phyloP scores from a whole-genome alignment of 352 stramenopile species.

The Globisporangium heterothallicum region DNA sequence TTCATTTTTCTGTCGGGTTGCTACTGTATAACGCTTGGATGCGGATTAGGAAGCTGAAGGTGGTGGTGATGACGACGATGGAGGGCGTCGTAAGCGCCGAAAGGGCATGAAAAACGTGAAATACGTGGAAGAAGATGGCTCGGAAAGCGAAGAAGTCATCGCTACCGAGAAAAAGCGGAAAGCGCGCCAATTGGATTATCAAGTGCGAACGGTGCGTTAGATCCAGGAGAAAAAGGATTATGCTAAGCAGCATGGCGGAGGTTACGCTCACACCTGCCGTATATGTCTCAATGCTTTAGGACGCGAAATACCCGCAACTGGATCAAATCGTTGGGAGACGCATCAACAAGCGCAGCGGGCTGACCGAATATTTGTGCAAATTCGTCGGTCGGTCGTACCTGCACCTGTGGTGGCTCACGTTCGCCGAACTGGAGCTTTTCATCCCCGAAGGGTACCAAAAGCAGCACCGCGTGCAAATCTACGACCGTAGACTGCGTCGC shows the following conservation, averaged over 20 bases:
- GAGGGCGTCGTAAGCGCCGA: constrained; percentile 34
- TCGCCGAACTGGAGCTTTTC: constrained; percentile 82
- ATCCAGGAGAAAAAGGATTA: not conserved
- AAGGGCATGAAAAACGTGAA: constrained; percentile 52
- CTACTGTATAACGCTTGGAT: no score
- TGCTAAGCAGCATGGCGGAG: not conserved
- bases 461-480: constrained; percentile 76
- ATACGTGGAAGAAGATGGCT: constrained; percentile 69
- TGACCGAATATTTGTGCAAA: constrained; percentile 85
- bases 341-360: constrained; percentile 64
- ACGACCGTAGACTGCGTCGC: constrained; percentile 75
- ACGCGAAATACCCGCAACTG: constrained; percentile 59
- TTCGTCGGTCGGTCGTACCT: constrained; percentile 84
- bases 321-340: constrained; percentile 83
- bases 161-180: constrained; percentile 60
- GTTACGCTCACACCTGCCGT: no score
- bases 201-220: constrained; percentile 38
- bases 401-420: constrained; percentile 86
- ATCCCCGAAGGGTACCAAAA: constrained; percentile 83
- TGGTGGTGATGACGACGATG: not conserved
- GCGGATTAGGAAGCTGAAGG: constrained; percentile 2
- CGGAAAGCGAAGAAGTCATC: constrained; percentile 48
- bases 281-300: constrained; percentile 21
- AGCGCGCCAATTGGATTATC: constrained; percentile 75
- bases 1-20: not conserved